Conservation (phyloP, 352 stramenopile species). For the Globisporangium paddicum region DNA sequence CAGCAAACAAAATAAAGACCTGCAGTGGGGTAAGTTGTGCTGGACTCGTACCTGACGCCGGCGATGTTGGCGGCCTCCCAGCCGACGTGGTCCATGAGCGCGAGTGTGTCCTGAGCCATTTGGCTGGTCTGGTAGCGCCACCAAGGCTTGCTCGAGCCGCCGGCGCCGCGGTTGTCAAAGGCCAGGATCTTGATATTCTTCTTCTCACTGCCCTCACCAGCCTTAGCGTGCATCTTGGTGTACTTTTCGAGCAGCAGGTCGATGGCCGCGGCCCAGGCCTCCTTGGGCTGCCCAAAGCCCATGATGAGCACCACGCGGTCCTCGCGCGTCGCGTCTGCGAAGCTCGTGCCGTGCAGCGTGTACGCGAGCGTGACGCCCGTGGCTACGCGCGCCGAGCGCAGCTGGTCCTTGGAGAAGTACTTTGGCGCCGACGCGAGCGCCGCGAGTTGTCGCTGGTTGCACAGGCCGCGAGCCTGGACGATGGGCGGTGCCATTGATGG, state of each 20-base stretch:
- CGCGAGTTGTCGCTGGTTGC: constrained; percentile 14
- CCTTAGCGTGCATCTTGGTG: background rate
- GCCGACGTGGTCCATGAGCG: constrained; percentile 43
- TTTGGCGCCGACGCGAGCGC: constrained; percentile 17
- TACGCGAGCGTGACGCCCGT: constrained; percentile 48
- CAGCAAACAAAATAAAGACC: too few species aligned
- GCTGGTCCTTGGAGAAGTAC: constrained; percentile 15
- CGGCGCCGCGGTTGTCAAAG: constrained; percentile 45
- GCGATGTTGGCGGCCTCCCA: constrained; percentile 47
- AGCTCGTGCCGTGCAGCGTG: constrained; percentile 23
- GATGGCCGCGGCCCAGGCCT: constrained; percentile 20
- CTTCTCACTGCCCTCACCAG: constrained; percentile 9
- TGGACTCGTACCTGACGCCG: too few species aligned
- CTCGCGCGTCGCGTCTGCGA: background rate
- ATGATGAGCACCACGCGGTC: constrained; percentile 25
- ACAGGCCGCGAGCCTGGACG: constrained; percentile 6
- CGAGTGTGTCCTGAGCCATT: constrained; percentile 61
- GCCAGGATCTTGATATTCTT: constrained; percentile 30
- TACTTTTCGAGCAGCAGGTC: constrained; percentile 18
- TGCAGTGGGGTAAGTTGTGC: too few species aligned
- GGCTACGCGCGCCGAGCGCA: constrained; percentile 8
- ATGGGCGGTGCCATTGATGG: too few species aligned
- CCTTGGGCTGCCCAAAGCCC: constrained; percentile 19
- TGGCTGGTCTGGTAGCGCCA: constrained; percentile 49
- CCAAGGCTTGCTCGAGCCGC: constrained; percentile 38